Conservation (phyloP, 768 basidiomycete species). For the Pisolithus microcarpus region DNA sequence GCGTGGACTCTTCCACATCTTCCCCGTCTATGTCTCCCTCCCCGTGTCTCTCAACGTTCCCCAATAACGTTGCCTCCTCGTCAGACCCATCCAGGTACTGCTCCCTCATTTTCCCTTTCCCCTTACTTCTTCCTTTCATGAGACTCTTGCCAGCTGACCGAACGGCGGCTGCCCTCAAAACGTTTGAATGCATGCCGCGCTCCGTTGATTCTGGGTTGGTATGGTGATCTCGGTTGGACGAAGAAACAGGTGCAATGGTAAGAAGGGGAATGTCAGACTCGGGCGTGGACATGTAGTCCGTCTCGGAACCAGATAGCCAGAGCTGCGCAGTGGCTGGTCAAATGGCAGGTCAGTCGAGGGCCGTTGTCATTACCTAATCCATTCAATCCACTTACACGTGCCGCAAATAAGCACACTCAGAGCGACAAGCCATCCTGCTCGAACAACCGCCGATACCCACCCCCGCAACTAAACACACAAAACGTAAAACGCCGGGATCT, state of each 20-base stretch:
- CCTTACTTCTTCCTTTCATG: conserved; percentile 13
- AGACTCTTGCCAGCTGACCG: conserved; percentile 15
- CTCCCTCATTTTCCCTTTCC: conserved; percentile 43
- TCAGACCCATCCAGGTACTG: conserved; percentile 58
- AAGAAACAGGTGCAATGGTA: conserved; percentile 48
- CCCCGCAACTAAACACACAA: too few species aligned
- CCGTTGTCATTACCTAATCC: too few species aligned
- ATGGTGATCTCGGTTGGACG: conserved; percentile 26
- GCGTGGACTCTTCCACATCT: conserved; percentile 22
- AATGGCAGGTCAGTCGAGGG: too few species aligned
- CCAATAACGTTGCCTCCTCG: conserved; percentile 50
- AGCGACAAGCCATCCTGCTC: conserved; percentile 42
- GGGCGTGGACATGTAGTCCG: conserved; percentile 24
- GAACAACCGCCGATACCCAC: too few species aligned
- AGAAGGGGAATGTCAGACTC: conserved; percentile 74
- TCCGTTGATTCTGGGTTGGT: neutral
- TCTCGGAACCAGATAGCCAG: too few species aligned
- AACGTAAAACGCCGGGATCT: too few species aligned
- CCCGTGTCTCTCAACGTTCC: conserved; percentile 28
- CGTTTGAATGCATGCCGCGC: conserved; percentile 24
- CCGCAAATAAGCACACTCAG: too few species aligned
- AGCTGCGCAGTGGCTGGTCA: neutral
- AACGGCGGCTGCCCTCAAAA: conserved; percentile 30
- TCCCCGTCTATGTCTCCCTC: conserved; percentile 35
- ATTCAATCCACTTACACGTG: too few species aligned